These are phyloP conservation scores for Oryza glumipatula DNA, from an alignment of 176 grass and related monocot species.

Conservation along the genomic window DNA sequence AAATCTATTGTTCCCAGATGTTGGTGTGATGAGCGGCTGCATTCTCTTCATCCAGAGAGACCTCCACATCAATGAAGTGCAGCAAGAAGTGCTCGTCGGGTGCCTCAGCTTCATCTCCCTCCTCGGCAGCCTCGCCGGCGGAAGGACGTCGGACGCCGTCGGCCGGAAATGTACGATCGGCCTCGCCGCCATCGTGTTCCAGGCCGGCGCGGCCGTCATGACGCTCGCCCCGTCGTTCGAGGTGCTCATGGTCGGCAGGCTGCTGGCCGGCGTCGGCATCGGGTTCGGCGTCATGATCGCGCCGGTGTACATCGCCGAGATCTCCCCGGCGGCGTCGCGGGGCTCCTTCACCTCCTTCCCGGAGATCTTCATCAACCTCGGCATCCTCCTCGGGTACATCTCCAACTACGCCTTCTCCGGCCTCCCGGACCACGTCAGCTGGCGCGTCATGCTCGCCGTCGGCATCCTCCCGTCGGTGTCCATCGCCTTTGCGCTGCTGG, in stretches of 20 bases:
- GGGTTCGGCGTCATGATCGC: constrained; percentile 84
- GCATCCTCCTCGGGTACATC: constrained; percentile 82
- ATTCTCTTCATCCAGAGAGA: constrained; percentile 89
- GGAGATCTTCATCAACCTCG: constrained; percentile 92
- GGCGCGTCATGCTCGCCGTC: constrained; percentile 88
- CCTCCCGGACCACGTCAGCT: constrained; percentile 68
- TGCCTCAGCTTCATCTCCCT: constrained; percentile 87
- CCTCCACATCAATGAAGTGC: constrained; percentile 81
- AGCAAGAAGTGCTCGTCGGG: constrained; percentile 86
- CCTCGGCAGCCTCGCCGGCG: constrained; percentile 78
- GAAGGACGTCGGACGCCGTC: constrained; percentile 65
- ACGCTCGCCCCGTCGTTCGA: constrained; percentile 71
- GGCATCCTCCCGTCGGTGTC: constrained; percentile 78
- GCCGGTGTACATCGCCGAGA: constrained; percentile 89
- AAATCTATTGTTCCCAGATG: constrained; percentile 45
- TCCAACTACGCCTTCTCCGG: constrained; percentile 86
- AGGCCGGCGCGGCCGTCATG: constrained; percentile 69
- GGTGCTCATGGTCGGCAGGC: constrained; percentile 67
- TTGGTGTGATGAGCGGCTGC: constrained; percentile 93
- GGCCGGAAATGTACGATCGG: constrained; percentile 86
- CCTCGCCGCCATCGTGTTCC: constrained; percentile 72
- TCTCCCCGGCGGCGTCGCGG: constrained; percentile 58
- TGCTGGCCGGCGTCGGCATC: constrained; percentile 79
- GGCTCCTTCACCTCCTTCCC: constrained; percentile 80
- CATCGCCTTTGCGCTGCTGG: constrained; percentile 67